Base-by-base conservation (phyloP, 2,329 filamentous ascomycete genomes). In the Graphilbum sp. region DNA sequence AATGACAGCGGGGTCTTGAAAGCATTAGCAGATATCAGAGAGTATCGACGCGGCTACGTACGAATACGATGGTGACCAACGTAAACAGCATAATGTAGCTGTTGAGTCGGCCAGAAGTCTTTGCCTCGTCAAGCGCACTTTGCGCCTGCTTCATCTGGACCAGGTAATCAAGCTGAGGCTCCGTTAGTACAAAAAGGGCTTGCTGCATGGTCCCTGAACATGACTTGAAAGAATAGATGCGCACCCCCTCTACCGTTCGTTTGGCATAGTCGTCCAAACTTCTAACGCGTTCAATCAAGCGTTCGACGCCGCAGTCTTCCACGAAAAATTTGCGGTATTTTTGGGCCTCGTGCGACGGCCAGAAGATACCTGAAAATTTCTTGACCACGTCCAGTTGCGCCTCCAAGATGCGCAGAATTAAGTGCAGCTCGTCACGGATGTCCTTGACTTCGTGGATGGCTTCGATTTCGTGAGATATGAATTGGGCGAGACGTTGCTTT, bases 131-230 rank as follows among this genome's bases (percentile, higher is more conserved):
- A n/a, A 32, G 16, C 4, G 36, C 23, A 20, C 20, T 33, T 11
- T 33, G 36, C 3, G 30, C 20, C 21, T 37, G 36, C 16, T 37
- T 37, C 36, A 37, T 24, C 30, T 32, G 20, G 30, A 37, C 30
- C 11, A 33, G 23, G 17, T 33, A 37, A 20, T 37, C 29, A 11
- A 37, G 31, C 36, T 37, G 16, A n/a, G n/a, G n/a, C n/a, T 18
- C 2, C 2, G 34, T n/a, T 4, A 8, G 2, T 17, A 32, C 5
- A 18, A 17, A 32, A 32, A n/a, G n/a, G n/a, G n/a, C n/a, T n/a
- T 10, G n/a, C n/a, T n/a, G n/a, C n/a, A n/a, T n/a, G n/a, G n/a
- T n/a, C n/a, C n/a, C n/a, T n/a, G n/a, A n/a, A n/a, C n/a, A n/a
- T n/a, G n/a, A n/a, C n/a, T n/a, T n/a, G n/a, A n/a, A n/a, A n/a